These are phyloP conservation scores for Podila minutissima DNA, from an alignment of 192 early-diverging fungal genomes.

Conservation along the genomic window DNA sequence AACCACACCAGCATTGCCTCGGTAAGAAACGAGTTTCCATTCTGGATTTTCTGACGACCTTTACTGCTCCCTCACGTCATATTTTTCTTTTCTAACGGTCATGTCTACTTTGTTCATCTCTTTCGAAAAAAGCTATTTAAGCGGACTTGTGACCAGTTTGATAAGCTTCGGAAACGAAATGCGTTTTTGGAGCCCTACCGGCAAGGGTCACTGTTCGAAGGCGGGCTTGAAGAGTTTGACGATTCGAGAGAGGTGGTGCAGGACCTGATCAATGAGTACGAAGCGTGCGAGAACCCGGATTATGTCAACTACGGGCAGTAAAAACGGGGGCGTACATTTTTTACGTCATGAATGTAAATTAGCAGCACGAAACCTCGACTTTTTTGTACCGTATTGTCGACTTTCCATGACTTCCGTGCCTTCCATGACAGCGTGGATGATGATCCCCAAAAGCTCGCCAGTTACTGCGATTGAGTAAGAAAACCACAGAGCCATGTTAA, in stretches of 20 bases:
- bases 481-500: no score
- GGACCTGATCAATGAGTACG: slow-evolving; percentile 94
- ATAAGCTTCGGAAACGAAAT: slow-evolving; percentile 92
- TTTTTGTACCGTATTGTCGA: no score
- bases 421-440: no score
- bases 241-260: slow-evolving; percentile 85
- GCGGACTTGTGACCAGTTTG: slow-evolving; percentile 92
- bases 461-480: no score
- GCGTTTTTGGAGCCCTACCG: slow-evolving; percentile 97
- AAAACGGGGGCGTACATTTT: no score
- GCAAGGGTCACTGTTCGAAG: slow-evolving; percentile 82
- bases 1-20: slow-evolving; percentile 95
- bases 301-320: slow-evolving; percentile 74
- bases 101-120: slow-evolving; percentile 2
- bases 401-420: no score
- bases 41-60: no score
- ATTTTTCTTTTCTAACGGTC: neutral
- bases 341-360: neutral
- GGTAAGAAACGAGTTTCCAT: slow-evolving; percentile 46
- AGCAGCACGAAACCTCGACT: neutral
- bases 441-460: no score
- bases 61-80: neutral
- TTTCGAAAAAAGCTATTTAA: slow-evolving; percentile 77
- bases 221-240: slow-evolving; percentile 93
- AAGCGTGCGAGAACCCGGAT: slow-evolving; percentile 91